These are phyloP conservation scores for Xylariaceae sp. DNA, from an alignment of 2,329 filamentous ascomycete genomes.

Conservation along the genomic window DNA sequence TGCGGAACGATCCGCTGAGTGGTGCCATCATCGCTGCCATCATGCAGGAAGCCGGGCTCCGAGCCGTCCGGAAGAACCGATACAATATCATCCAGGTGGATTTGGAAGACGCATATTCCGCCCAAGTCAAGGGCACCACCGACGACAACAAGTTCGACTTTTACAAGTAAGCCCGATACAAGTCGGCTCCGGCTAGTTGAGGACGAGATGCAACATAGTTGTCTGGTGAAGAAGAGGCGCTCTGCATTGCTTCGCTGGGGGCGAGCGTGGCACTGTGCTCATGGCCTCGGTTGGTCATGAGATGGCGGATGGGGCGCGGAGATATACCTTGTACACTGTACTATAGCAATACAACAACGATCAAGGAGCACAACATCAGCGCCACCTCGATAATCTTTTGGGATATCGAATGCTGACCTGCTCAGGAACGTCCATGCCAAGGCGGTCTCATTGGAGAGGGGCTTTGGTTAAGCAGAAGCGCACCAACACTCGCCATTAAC, in stretches of 20 bases:
- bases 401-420: too few species aligned
- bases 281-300: slow-evolving; percentile 1
- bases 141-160: slow-evolving; percentile 79
- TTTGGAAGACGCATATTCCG: slow-evolving; percentile 93
- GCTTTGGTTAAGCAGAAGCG: not conserved
- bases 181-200: not conserved
- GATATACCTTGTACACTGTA: slow-evolving; percentile 6
- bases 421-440: too few species aligned
- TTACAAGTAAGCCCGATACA: slow-evolving; percentile 57
- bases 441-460: not conserved
- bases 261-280: not conserved
- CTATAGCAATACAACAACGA: slow-evolving; percentile 8
- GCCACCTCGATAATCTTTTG: too few species aligned
- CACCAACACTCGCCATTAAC: too few species aligned
- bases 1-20: slow-evolving; percentile 89
- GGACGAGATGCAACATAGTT: not conserved
- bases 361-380: not conserved
- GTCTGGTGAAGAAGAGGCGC: too few species aligned
- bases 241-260: not conserved
- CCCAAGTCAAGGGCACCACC: slow-evolving; percentile 77
- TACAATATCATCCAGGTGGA: slow-evolving; percentile 99
- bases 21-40: slow-evolving; percentile 96
- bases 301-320: not conserved
- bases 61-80: slow-evolving; percentile 91
- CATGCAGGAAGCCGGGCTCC: slow-evolving; percentile 96